Conservation (phyloP, 257 asterid genomes). For the Vinca minor region DNA sequence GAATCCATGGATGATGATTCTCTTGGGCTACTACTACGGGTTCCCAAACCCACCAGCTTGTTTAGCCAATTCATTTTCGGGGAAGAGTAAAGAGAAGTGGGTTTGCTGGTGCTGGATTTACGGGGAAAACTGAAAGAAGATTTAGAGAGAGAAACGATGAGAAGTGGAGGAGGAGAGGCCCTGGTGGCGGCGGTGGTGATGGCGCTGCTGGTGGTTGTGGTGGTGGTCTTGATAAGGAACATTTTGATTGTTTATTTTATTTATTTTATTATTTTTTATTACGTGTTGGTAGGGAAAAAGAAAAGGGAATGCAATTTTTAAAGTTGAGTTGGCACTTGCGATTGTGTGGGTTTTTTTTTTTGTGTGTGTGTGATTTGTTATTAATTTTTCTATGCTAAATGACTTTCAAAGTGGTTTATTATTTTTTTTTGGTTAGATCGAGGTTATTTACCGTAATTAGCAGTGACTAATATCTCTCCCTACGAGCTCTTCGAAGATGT, state of each 20-base stretch:
- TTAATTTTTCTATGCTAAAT: too few species aligned
- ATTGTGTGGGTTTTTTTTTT: too few species aligned
- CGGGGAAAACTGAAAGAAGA: constrained; percentile 22
- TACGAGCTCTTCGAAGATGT: too few species aligned
- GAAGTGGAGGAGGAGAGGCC: constrained; percentile 27
- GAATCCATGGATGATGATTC: constrained; percentile 42
- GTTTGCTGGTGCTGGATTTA: constrained; percentile 11
- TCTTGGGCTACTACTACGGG: constrained; percentile 45
- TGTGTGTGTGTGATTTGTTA: too few species aligned
- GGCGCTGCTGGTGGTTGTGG: constrained; percentile 10
- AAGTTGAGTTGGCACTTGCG: background rate
- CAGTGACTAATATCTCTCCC: too few species aligned
- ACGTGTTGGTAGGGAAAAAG: background rate
- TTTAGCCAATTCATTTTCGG: constrained; percentile 64
- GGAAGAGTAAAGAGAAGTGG: constrained; percentile 22
- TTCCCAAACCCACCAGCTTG: constrained; percentile 71
- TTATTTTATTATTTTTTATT: background rate
- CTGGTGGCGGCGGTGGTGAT: constrained; percentile 19
- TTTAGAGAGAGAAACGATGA: constrained; percentile 29
- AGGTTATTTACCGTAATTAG: too few species aligned
- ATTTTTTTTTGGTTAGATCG: too few species aligned
- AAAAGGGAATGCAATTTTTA: background rate
- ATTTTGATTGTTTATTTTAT: constrained; percentile 13
- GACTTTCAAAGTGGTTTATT: too few species aligned
- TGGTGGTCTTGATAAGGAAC: constrained; percentile 39